Percentiles rank a stretch among this genome's conserved stretches.
Evolutionary conservation across 805 yeast genomes (phyloP).

Genomic region (Ogataea nitratoaversa): DNA sequence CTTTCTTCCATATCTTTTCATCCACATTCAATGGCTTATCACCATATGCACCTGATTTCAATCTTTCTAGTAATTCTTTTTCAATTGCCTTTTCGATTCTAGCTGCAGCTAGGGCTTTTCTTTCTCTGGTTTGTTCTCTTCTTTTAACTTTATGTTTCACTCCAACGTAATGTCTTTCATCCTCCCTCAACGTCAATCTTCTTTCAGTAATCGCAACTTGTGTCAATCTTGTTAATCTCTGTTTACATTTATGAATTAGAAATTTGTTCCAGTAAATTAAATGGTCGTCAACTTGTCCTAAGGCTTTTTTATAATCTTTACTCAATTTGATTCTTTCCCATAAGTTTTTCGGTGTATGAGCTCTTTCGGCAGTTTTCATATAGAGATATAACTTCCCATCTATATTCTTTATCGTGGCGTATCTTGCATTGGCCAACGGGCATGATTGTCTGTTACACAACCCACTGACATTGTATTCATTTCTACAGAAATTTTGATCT

Average conservation of each 20-base stretch:
- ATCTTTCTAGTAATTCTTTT: constrained; percentile 87
- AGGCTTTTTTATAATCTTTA: constrained; percentile 83
- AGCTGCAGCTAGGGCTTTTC: constrained; percentile 96
- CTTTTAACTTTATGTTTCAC: constrained; percentile 90
- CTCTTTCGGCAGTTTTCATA: constrained; percentile 97
- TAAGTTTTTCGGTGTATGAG: constrained; percentile 86
- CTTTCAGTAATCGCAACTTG: constrained; percentile 96
- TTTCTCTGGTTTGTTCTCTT: constrained; percentile 90
- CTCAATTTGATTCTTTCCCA: constrained; percentile 95
- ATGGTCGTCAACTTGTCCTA: constrained; percentile 83
- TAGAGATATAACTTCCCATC: constrained; percentile 80
- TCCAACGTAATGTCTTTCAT: constrained; percentile 92
- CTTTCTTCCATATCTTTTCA: constrained; percentile 92
- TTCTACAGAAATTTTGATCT: constrained; percentile 89
- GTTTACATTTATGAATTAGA: constrained; percentile 89
- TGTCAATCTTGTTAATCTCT: constrained; percentile 87
- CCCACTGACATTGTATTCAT: constrained; percentile 94
- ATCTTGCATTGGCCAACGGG: constrained; percentile 90
- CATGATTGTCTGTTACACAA: constrained; percentile 90
- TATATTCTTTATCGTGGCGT: constrained; percentile 79
- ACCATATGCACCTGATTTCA: constrained; percentile 97
- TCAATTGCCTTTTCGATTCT: constrained; percentile 95
- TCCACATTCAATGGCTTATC: constrained; percentile 97
- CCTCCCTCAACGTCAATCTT: constrained; percentile 85
- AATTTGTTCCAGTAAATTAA: constrained; percentile 91